These are phyloP conservation scores for Dryas alaskensis DNA, from an alignment of 306 rosid species.

Conservation along the genomic window DNA sequence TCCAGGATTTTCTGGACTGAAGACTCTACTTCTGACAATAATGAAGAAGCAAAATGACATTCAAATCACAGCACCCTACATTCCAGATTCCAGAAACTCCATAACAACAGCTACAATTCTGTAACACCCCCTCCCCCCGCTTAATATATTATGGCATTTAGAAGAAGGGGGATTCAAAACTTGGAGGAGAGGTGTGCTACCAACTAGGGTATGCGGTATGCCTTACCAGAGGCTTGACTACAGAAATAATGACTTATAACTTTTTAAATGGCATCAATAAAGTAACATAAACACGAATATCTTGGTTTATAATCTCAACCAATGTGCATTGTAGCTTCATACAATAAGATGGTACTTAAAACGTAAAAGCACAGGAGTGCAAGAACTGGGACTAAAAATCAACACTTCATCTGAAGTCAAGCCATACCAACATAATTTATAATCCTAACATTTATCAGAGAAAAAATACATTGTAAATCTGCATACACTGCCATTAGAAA, in stretches of 20 bases:
- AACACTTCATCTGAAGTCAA: slow-evolving; percentile 3
- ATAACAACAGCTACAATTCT: too few relatives aligned
- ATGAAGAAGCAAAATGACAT: too few relatives aligned
- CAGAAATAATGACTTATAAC: not conserved
- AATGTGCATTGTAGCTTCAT: not conserved
- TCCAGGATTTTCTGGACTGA: too few relatives aligned
- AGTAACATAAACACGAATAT: not conserved
- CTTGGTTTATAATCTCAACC: not conserved
- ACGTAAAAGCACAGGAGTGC: not conserved
- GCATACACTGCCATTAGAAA: slow-evolving; percentile 4
- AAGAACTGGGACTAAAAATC: not conserved
- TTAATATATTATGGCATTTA: too few relatives aligned
- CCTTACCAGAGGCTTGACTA: not conserved
- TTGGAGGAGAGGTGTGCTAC: too few relatives aligned
- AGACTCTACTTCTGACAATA: too few relatives aligned
- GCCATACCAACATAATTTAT: not conserved
- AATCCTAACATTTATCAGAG: not conserved
- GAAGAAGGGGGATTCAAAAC: too few relatives aligned
- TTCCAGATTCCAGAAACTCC: too few relatives aligned
- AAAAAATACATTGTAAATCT: not conserved
- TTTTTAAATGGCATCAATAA: not conserved
- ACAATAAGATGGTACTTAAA: not conserved
- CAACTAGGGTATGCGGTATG: too few relatives aligned
- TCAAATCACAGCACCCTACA: too few relatives aligned
- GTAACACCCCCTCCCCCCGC: too few relatives aligned